Evolutionary conservation across 768 basidiomycete species (phyloP), one percentile per base, ranked within the genome.

Genomic region (Zangia roseola): DNA sequence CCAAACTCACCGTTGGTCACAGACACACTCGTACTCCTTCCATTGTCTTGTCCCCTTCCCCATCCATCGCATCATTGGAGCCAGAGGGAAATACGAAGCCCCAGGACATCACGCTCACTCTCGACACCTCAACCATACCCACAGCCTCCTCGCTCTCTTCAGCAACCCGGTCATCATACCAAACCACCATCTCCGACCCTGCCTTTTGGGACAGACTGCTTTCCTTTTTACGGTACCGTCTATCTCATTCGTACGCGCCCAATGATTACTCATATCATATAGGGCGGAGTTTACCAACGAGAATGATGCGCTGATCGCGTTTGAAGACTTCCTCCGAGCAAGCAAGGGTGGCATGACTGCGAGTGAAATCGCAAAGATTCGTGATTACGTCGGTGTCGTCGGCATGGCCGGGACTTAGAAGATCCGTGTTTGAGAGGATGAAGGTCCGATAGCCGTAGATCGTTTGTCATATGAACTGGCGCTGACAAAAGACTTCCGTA

Each of bases 311-410:
- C 74, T 82, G 25, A 65, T 69, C 14, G 89, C 86, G 1, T 97
- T 91, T 70, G 94, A 97, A 69, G 83, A 86, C 47, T 95, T 92
- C 71, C 78, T 98, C 56, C 73, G 82, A 17, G 88, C 86, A 0
- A 84, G 83, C 65, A 94, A 94, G 64, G 85, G 82, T 7, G 78
- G 78, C 23, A 75, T 99, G 59, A 88, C 82, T 16, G 83, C 91
- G 0, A 83, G 76, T 52, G 91, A 97, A 64, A 91, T 97, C 48
- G 95, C 95, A 13, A 89, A 81, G 74, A 93, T 97, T 59, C 79
- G 95, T 40, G 95, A 97, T 65, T 74, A 77, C 19, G 88, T 93
- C 16, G 93, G 93, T 5, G 79, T 95, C 21, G 76, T 83, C 35
- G 94, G 93, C 24, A 94, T 94, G 92, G 88, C 84, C 19, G 92